phyloP scores from a whole-genome alignment of 805 yeast genomes.

The Lipomyces anomalus region DNA sequence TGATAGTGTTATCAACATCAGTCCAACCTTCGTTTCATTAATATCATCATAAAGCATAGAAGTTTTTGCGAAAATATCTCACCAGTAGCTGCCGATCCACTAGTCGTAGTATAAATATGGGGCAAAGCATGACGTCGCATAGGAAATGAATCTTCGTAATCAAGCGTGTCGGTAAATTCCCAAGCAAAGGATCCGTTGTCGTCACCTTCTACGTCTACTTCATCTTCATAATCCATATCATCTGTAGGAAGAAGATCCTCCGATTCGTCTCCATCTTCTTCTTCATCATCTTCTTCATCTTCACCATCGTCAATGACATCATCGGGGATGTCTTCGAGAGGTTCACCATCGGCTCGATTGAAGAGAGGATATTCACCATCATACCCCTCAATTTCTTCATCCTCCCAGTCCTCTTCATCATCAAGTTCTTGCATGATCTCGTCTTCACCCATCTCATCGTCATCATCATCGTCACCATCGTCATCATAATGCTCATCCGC shows the following conservation, averaged over 20 bases:
- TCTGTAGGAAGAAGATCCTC: conserved; percentile 11
- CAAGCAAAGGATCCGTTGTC: conserved; percentile 11
- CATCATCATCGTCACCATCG: conserved; percentile 29
- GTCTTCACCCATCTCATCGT: conserved; percentile 29
- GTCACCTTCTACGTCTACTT: conserved; percentile 14
- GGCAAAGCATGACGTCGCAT: conserved; percentile 4
- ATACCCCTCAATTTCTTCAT: conserved; percentile 7
- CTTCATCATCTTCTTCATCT: conserved; percentile 33
- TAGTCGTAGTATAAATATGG: conserved; percentile 1
- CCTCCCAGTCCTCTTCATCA: conserved; percentile 14
- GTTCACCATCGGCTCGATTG: conserved; percentile 22
- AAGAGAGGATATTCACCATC: conserved; percentile 7
- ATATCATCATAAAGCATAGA: background rate
- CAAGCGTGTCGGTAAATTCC: conserved; percentile 15
- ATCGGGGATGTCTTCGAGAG: conserved; percentile 32
- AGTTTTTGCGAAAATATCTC: background rate
- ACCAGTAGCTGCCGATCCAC: conserved; percentile 2
- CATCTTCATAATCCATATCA: conserved; percentile 23
- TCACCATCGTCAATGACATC: conserved; percentile 36
- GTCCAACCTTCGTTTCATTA: conserved; percentile 3
- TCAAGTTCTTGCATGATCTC: conserved; percentile 21
- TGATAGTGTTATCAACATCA: conserved; percentile 16
- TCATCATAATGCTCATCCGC: conserved; percentile 32
- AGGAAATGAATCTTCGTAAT: conserved; percentile 6
- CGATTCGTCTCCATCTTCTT: conserved; percentile 24